Conservation (phyloP, 768 basidiomycete species). For the Naganishia vishniacii region DNA sequence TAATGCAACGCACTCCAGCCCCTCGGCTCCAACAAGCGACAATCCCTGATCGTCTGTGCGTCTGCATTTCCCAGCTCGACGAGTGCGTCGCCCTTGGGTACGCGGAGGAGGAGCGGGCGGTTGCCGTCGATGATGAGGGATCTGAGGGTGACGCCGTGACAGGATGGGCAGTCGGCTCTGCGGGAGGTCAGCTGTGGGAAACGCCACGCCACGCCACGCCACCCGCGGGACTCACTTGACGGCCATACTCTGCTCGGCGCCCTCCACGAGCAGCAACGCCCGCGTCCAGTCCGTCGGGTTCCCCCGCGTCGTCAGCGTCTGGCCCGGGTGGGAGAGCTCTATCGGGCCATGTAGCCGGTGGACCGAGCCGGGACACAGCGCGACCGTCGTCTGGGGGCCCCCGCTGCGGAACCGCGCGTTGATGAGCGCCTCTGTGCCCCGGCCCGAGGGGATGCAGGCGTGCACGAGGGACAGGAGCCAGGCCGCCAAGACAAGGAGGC, state of each 20-base stretch:
- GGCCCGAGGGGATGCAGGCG: too few relatives aligned
- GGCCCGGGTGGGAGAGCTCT: constrained; percentile 41
- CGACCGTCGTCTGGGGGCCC: constrained; percentile 41
- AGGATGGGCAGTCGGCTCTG: constrained; percentile 47
- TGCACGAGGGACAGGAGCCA: too few relatives aligned
- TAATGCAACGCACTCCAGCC: constrained; percentile 49
- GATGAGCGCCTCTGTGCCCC: too few relatives aligned
- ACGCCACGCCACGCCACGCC: too few relatives aligned
- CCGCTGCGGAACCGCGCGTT: constrained; percentile 30
- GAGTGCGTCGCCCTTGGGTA: constrained; percentile 44
- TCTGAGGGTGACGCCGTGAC: constrained; percentile 35
- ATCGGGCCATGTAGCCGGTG: constrained; percentile 44
- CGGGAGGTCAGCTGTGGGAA: neutral
- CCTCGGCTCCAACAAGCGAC: constrained; percentile 48
- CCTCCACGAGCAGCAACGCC: constrained; percentile 47
- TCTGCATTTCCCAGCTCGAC: constrained; percentile 48
- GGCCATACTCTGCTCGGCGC: constrained; percentile 43
- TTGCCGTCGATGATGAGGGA: constrained; percentile 48
- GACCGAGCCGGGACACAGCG: constrained; percentile 45
- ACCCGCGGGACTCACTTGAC: constrained; percentile 37
- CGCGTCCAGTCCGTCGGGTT: constrained; percentile 39
- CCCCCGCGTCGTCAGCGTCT: constrained; percentile 46
- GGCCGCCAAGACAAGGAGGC: too few relatives aligned
- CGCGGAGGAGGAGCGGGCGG: constrained; percentile 42
- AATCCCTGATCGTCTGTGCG: constrained; percentile 42